Base-by-base conservation (phyloP, 2,329 filamentous ascomycete genomes). In the Penicillium brevicompactum region DNA sequence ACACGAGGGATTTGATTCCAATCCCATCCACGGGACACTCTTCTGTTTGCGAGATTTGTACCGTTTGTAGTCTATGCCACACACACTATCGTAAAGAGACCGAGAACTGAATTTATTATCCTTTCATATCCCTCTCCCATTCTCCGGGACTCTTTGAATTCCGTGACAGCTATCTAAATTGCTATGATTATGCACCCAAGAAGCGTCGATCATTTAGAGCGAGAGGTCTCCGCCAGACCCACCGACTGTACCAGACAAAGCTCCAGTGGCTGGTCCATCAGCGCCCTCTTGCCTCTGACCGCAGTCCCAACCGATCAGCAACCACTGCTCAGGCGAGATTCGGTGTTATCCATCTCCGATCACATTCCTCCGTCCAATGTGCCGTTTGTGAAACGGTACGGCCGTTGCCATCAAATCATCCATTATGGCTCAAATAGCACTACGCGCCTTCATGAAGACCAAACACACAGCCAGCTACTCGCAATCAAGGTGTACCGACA, bases 401-500 rank as follows among this genome's bases (percentile, higher is more conserved):
- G 67, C 16, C 59, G 62, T 9, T 69, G 63, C 47, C 59, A 56
- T 6, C 58, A 67, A 5, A 67, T 70, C 30, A 46, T 70, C 32
- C 67, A 70, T 46, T 70, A 69, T 27, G 66, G 67, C 34, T 24
- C 53, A 5, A 60, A 61, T 51, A 68, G 64, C 50, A 69, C 64
- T 27, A 56, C 68, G 21, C 58, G 67, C 1, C 53, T 70, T 0
- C 65, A 69, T 37, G 44, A 59, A 24, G 57, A 22, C 45, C 63
- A 49, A 49, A 3, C 53, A 18, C 18, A 48, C 7, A 49, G 59
- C 46, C 63, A 58, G 13, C 50, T 67, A 1, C 43, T 65, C 27
- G 68, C 67, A 2, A 46, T 72, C 54, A 72, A 72, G 42, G 58
- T 70, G 13, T 70, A 70, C 46, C 59, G 67, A 21, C 61, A 52